phyloP scores from a whole-genome alignment of 139 green algal species.

The Trebouxia sp. region DNA sequence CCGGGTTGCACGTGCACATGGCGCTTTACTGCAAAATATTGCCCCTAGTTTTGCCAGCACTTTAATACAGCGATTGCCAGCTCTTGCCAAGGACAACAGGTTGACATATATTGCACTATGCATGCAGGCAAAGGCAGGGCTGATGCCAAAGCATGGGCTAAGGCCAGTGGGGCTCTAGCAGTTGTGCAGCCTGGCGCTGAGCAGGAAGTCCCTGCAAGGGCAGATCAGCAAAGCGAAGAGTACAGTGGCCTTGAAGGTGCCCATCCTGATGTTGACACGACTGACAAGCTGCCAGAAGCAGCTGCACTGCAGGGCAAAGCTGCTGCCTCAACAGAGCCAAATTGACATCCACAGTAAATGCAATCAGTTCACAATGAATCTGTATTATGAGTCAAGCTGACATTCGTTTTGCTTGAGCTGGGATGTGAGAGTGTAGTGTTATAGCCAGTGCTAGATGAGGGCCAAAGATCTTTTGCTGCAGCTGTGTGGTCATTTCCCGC shows the following conservation, averaged over 20 bases:
- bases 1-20: too few relatives aligned
- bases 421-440: too few relatives aligned
- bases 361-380: not conserved
- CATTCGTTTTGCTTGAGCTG: too few relatives aligned
- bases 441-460: too few relatives aligned
- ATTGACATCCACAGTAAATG: not conserved
- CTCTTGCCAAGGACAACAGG: too few relatives aligned
- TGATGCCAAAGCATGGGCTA: constrained; percentile 51
- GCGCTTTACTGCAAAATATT: not conserved
- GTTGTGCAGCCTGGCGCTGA: not conserved
- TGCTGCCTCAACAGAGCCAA: not conserved
- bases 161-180: not conserved
- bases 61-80: too few relatives aligned
- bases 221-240: constrained; percentile 16
- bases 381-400: not conserved
- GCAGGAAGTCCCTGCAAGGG: not conserved
- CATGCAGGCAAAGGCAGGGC: constrained; percentile 33
- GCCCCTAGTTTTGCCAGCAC: not conserved
- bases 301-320: constrained; percentile 19
- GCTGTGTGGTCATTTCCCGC: too few relatives aligned
- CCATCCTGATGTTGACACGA: not conserved
- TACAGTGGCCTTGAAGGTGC: not conserved
- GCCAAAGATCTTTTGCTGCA: too few relatives aligned
- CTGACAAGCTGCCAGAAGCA: not conserved
- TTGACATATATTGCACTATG: too few relatives aligned